Evolutionary conservation across 2,329 filamentous ascomycete species (phyloP).

Genomic region (Sclerotinia subarctica): DNA sequence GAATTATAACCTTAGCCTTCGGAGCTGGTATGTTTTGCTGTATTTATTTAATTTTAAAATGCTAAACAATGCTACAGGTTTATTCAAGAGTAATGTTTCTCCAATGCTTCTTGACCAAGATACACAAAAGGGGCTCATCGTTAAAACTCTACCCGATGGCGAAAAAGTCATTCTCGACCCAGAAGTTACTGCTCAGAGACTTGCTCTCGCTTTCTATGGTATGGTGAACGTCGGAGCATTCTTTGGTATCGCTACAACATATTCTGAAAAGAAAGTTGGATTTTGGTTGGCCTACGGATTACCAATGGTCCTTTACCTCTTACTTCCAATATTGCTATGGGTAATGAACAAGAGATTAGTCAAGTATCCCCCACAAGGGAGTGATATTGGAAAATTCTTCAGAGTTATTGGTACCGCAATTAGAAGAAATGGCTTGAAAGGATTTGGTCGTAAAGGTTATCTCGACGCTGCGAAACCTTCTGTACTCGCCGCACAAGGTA

Average conservation of each 20-base stretch:
- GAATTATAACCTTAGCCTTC: conserved; percentile 32
- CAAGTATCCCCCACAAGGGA: conserved; percentile 46
- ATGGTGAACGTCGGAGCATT: conserved; percentile 65
- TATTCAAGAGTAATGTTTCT: conserved; percentile 69
- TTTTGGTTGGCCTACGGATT: conserved; percentile 47
- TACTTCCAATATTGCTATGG: conserved; percentile 52
- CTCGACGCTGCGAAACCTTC: conserved; percentile 70
- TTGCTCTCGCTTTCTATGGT: conserved; percentile 56
- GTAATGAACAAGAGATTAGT: conserved; percentile 39
- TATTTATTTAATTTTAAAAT: conserved; percentile 43
- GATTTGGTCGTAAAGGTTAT: conserved; percentile 47
- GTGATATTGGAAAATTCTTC: conserved; percentile 46
- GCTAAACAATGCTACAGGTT: conserved; percentile 48
- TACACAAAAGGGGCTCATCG: conserved; percentile 42
- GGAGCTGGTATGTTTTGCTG: conserved; percentile 39
- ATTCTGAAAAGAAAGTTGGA: conserved; percentile 48
- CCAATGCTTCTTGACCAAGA: conserved; percentile 60
- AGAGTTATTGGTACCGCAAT: conserved; percentile 43
- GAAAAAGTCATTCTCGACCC: conserved; percentile 60
- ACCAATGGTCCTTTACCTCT: conserved; percentile 58
- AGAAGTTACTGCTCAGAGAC: conserved; percentile 52
- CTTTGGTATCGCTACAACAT: conserved; percentile 45
- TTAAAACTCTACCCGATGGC: conserved; percentile 49
- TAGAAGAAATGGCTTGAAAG: conserved; percentile 58
- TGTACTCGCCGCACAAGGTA: conserved; percentile 55